Percentiles rank a stretch among this genome's conserved stretches.
Evolutionary conservation across 208 protist species (phyloP).

Genomic region (Naegleria fowleri): DNA sequence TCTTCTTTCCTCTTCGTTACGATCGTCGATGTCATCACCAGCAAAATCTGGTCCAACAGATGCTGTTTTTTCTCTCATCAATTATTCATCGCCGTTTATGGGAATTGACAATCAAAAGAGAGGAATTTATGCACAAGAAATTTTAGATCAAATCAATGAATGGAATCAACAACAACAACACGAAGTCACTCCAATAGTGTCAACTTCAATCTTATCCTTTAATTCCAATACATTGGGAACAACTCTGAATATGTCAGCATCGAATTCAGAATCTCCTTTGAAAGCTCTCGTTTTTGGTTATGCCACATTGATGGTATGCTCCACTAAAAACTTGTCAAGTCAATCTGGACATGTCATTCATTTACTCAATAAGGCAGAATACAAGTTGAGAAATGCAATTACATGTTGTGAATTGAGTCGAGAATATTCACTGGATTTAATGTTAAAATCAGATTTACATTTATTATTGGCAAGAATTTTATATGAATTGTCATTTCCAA

Average conservation of each 20-base stretch:
- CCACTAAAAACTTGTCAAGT: background rate
- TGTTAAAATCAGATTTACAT: background rate
- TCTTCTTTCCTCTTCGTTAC: background rate
- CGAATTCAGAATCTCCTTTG: background rate
- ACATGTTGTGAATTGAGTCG: background rate
- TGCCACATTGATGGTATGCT: background rate
- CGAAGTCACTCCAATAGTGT: background rate
- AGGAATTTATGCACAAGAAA: background rate
- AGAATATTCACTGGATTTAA: background rate
- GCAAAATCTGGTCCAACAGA: too few relatives aligned
- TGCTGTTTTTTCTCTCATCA: background rate
- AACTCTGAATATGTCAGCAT: background rate
- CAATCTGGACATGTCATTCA: background rate
- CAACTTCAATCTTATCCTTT: background rate
- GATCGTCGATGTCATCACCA: background rate
- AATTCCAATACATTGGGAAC: background rate
- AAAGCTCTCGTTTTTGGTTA: background rate
- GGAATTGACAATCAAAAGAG: background rate
- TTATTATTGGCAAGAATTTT: background rate
- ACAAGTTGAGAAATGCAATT: background rate
- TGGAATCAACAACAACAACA: background rate
- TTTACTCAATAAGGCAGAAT: background rate
- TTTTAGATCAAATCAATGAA: background rate
- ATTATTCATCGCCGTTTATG: background rate
- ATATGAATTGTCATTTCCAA: background rate